These are phyloP conservation scores for Voacanga thouarsii DNA, from an alignment of 257 asterid species.

Conservation along the genomic window DNA sequence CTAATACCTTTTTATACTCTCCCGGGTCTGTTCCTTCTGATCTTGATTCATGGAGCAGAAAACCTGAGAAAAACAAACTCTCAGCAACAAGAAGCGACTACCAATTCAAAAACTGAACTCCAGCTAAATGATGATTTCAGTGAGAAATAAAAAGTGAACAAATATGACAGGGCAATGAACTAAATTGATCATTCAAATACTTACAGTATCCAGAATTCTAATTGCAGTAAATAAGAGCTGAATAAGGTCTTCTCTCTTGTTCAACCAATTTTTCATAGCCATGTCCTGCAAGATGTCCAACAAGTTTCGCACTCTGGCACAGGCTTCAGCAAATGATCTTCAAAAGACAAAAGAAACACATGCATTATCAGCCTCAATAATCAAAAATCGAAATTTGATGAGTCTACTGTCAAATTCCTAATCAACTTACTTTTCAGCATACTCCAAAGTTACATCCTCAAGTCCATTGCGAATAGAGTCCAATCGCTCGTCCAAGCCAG, in stretches of 20 bases:
- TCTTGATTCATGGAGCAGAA: constrained; percentile 52
- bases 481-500: constrained; percentile 31
- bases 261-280: constrained; percentile 38
- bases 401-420: background rate
- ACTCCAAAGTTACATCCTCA: constrained; percentile 43
- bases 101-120: background rate
- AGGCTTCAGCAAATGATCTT: constrained; percentile 60
- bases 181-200: constrained; percentile 18
- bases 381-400: background rate
- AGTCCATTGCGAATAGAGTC: constrained; percentile 51
- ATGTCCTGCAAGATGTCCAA: constrained; percentile 46
- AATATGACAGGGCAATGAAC: background rate
- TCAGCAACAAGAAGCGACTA: constrained; percentile 10
- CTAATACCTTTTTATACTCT: constrained; percentile 51
- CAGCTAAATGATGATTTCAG: background rate
- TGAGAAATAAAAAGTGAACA: background rate
- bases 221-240: constrained; percentile 49
- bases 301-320: constrained; percentile 45
- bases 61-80: constrained; percentile 51
- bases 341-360: constrained; percentile 9
- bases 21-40: constrained; percentile 50
- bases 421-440: constrained; percentile 53
- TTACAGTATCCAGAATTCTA: constrained; percentile 51
- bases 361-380: background rate
- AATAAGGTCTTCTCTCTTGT: constrained; percentile 57